Percentiles rank a stretch among this genome's conserved stretches.
Conservation (phyloP, 352 stramenopile genomes). For the Phytophthora melonis region DNA sequence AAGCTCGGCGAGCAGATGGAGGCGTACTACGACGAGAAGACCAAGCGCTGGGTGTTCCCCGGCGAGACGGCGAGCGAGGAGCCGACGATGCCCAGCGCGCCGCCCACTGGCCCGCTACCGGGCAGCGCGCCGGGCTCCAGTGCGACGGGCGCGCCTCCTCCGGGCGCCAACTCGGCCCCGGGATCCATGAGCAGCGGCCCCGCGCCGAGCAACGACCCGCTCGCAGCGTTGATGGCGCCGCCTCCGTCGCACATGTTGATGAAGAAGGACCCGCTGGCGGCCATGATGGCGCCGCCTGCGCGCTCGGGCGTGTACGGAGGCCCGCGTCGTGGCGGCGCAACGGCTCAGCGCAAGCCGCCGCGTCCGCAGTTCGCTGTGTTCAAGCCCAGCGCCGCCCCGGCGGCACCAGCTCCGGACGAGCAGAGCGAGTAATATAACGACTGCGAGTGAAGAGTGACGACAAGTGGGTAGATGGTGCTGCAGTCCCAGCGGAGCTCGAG, state of each 20-base stretch:
- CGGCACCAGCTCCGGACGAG: slow-evolving; percentile 29
- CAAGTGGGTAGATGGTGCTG: not conserved
- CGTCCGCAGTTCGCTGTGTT: slow-evolving; percentile 91
- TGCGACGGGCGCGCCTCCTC: slow-evolving; percentile 46
- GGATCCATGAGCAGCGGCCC: slow-evolving; percentile 64
- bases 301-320: slow-evolving; percentile 54
- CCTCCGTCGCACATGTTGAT: slow-evolving; percentile 75
- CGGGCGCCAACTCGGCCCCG: slow-evolving; percentile 67
- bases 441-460: not conserved
- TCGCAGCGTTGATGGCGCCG: slow-evolving; percentile 85
- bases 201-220: slow-evolving; percentile 59
- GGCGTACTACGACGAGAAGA: slow-evolving; percentile 83
- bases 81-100: slow-evolving; percentile 66
- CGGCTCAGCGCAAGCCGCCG: slow-evolving; percentile 57
- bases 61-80: slow-evolving; percentile 78
- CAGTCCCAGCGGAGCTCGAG: slow-evolving; percentile 9
- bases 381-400: slow-evolving; percentile 61
- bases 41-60: slow-evolving; percentile 91
- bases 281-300: slow-evolving; percentile 86
- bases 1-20: slow-evolving; percentile 84
- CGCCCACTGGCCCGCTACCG: slow-evolving; percentile 70
- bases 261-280: slow-evolving; percentile 85
- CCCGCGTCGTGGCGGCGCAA: slow-evolving; percentile 35
- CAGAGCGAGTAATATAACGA: slow-evolving; percentile 32
- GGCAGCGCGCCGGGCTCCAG: slow-evolving; percentile 55